Base-by-base conservation (phyloP, 768 basidiomycete species). In the Termitomyces bulborhizus region DNA sequence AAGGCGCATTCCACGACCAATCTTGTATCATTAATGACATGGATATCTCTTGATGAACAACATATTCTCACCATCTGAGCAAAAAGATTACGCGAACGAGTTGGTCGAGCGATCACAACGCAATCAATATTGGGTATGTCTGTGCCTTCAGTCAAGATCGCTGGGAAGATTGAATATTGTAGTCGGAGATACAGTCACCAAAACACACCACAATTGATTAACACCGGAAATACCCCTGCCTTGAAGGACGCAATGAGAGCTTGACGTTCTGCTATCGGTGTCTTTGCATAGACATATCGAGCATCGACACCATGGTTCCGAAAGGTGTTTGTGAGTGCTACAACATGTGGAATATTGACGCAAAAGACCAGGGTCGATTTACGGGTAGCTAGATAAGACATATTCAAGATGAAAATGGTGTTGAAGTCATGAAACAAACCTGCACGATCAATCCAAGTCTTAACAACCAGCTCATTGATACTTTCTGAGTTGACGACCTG, bases 101-200 rank as follows among this genome's bases (percentile, higher is more conserved):
- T 98, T 16, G 95, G 95, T 18, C 92, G 78, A 15, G 90, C 93
- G 18, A 98, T 73, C 34, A 98, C 68, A 8, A 98, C 80, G 58
- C 94, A 97, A 63, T 98, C 95, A 53, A 97, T 88, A 57, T 90
- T 91, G 2, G 95, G 95, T 50, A 98, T 92, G 72, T 98, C 95
- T 18, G 93, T 84, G 3, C 94, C 94, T 73, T 97, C 94, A 1
- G 93, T 96, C 59, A 97, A 74, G 46, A 97, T 88, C 21, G 92
- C 92, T 87, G 51, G 9, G 9, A 18, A 4, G 31, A 27, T 16
- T 39, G 26, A 43, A 31, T 29, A 26, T 34, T 9, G 3, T 27
- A 27, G 37, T n/a, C 16, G 4, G 5, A 46, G 58, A 26, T 16
- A 16, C 41, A 1, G 2, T 36, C 44, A 41, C 56, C 31, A 11